These are phyloP conservation scores for Aureobasidium namibiae DNA, from an alignment of 2,329 filamentous ascomycete genomes.

Conservation along the genomic window DNA sequence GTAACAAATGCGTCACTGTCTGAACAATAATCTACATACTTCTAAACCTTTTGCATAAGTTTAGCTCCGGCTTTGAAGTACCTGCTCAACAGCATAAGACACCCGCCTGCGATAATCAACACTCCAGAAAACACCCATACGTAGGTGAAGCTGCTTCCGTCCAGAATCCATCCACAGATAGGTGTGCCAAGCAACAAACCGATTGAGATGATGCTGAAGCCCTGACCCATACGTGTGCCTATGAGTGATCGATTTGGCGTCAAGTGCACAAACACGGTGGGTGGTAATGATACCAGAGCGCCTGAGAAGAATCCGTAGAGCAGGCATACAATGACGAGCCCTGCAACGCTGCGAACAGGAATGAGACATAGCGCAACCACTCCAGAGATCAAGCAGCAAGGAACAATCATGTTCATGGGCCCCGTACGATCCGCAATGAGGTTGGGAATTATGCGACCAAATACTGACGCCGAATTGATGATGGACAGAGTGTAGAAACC, in stretches of 20 bases:
- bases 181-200: conserved; percentile 50
- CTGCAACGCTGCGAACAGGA: conserved; percentile 24
- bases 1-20: too few species aligned
- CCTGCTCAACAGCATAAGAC: conserved; percentile 19
- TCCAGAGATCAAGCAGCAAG: conserved; percentile 33
- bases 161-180: conserved; percentile 48
- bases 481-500: conserved; percentile 63
- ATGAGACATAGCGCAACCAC: conserved; percentile 37
- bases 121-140: conserved; percentile 38
- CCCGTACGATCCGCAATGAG: conserved; percentile 37
- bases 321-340: conserved; percentile 34
- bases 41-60: conserved; percentile 19
- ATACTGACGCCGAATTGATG: conserved; percentile 54
- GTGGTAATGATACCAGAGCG: conserved; percentile 37
- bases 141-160: conserved; percentile 33
- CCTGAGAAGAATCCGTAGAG: conserved; percentile 44
- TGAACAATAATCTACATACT: too few species aligned
- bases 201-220: conserved; percentile 42
- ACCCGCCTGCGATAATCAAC: conserved; percentile 21
- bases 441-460: conserved; percentile 48
- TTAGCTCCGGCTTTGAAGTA: conserved; percentile 22
- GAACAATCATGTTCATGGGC: conserved; percentile 40
- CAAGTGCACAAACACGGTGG: conserved; percentile 38
- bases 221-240: conserved; percentile 48
- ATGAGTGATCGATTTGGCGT: conserved; percentile 34